Evolutionary conservation across 1,284 basidiomycete species (phyloP), one percentile per base, ranked within the genome.

Genomic region (Microbotryum scabiosae): DNA sequence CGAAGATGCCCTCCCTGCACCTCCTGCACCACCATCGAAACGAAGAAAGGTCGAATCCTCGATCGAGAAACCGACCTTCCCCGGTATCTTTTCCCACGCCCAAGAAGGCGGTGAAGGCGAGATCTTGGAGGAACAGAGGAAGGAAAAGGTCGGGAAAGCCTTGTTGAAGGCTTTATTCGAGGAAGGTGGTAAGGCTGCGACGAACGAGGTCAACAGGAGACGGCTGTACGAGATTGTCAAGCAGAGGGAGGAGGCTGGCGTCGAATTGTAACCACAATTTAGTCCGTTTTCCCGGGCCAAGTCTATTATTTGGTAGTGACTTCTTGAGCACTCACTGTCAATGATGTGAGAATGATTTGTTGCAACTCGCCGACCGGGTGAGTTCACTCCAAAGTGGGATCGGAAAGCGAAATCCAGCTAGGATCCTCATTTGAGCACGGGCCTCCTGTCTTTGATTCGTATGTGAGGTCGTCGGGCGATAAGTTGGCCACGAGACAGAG

Each of bases 161-260:
- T 67, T 94, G 14, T 76, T 92, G 63, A 78, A 79, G 68, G 79
- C 75, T 25, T 69, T 93, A 58, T 93, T 94, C 72, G 82, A 85
- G 32, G 78, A 84, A 48, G 91, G 90, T 16, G 85, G 88, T 65
- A 79, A 83, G 52, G 79, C 84, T 61, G 82, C 84, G 46, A 85
- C 88, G 30, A 82, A 83, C 65, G 87, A 90, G 66, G 77, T 85
- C 2, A 90, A 88, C 74, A 81, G 92, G 67, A 79, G 87, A 73
- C 86, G 83, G 76, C 80, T 96, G 75, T 94, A 93, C 73, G 80
- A 80, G 10, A 75, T 92, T 28, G 94, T 89, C 82, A 85, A 85
- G 70, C 74, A 74, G 50, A 73, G 75, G 65, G 77, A 75, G 52
- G 75, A 73, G 30, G 77, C 75, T 59, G 74, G 75, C 44, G 74